Conservation (phyloP, 2,329 filamentous ascomycete genomes). For the Penicillium sp. region DNA sequence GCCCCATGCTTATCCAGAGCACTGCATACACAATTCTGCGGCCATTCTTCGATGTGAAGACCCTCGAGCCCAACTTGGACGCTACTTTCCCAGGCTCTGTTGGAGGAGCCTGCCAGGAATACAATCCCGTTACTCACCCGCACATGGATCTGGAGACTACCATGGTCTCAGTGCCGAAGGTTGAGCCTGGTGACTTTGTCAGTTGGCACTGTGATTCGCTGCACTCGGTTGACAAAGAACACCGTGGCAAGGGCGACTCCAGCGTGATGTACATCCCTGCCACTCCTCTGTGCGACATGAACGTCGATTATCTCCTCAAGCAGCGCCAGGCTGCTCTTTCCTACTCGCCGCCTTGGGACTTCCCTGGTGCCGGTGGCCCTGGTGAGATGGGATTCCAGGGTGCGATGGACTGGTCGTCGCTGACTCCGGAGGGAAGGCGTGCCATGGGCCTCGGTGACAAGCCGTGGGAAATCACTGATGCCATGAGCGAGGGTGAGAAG, state of each 20-base stretch:
- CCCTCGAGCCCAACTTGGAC: constrained; percentile 41
- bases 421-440: constrained; percentile 50
- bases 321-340: constrained; percentile 70
- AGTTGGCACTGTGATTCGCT: constrained; percentile 77
- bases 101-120: constrained; percentile 67
- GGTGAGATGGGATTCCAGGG: constrained; percentile 43
- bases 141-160: constrained; percentile 65
- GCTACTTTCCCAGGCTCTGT: constrained; percentile 66
- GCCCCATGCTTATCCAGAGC: constrained; percentile 71
- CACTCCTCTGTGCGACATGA: constrained; percentile 73
- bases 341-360: constrained; percentile 68
- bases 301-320: constrained; percentile 66
- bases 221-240: constrained; percentile 79
- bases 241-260: constrained; percentile 69
- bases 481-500: constrained; percentile 52
- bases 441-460: constrained; percentile 55
- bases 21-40: constrained; percentile 79
- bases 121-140: constrained; percentile 63
- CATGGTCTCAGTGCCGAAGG: constrained; percentile 69
- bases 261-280: constrained; percentile 88
- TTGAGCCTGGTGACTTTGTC: constrained; percentile 72
- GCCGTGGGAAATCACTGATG: constrained; percentile 49
- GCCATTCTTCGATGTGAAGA: constrained; percentile 70
- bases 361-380: constrained; percentile 56
- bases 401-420: constrained; percentile 37